Evolutionary conservation across 257 asterid genomes (phyloP).

Genomic region (Vinca minor): DNA sequence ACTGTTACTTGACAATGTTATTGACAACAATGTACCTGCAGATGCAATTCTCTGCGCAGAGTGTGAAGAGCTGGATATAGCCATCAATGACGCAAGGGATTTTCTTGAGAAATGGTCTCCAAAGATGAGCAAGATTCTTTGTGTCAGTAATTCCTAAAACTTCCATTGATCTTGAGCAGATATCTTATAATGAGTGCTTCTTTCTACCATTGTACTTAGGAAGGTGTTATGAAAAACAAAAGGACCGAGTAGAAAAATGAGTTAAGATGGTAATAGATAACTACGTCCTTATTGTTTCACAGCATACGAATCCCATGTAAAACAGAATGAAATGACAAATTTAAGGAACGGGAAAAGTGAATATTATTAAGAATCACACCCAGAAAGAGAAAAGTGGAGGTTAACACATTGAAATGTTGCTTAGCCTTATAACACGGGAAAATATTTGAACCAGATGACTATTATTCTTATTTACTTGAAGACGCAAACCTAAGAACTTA

Average conservation of each 20-base stretch:
- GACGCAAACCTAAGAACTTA: no score
- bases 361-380: background rate
- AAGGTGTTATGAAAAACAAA: background rate
- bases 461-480: no score
- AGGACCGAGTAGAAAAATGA: background rate
- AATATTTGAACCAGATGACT: no score
- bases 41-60: constrained; percentile 44
- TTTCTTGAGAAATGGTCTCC: constrained; percentile 89
- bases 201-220: constrained; percentile 6
- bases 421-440: no score
- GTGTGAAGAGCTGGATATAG: constrained; percentile 72
- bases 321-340: background rate
- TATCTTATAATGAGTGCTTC: constrained; percentile 3
- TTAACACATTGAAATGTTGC: no score
- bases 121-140: constrained; percentile 77
- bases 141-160: constrained; percentile 42
- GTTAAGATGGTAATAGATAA: background rate
- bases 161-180: background rate
- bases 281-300: background rate
- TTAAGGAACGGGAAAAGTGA: background rate
- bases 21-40: constrained; percentile 33
- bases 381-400: no score
- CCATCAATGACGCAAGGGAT: constrained; percentile 77
- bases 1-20: constrained; percentile 54
- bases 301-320: background rate